Percentiles rank a stretch among this genome's conserved stretches.
phyloP scores from a whole-genome alignment of 1,139 yeast genomes.

The Yueomyces sp. region DNA sequence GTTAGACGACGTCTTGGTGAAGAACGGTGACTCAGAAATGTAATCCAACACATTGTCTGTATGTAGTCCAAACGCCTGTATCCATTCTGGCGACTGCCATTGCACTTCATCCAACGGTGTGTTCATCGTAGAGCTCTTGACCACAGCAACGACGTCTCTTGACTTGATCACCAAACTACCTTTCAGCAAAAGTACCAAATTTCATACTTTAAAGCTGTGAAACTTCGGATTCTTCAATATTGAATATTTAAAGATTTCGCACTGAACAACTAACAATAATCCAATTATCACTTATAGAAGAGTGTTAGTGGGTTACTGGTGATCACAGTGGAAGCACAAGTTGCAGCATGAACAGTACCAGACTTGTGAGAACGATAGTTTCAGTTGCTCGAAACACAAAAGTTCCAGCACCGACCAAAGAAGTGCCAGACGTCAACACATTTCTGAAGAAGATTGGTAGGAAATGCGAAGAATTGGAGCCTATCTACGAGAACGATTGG shows the following conservation, averaged over 20 bases:
- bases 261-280: too few relatives aligned
- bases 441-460: constrained; percentile 73
- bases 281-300: too few relatives aligned
- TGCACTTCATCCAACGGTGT: constrained; percentile 71
- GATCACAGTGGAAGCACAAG: too few relatives aligned
- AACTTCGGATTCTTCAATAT: too few relatives aligned
- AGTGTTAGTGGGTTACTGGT: too few relatives aligned
- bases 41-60: constrained; percentile 88
- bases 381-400: not conserved
- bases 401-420: constrained; percentile 34
- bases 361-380: too few relatives aligned
- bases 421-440: constrained; percentile 60
- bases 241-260: too few relatives aligned
- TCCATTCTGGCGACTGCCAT: constrained; percentile 98
- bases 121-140: constrained; percentile 5
- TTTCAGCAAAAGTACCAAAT: too few relatives aligned
- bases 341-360: too few relatives aligned
- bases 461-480: constrained; percentile 51
- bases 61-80: constrained; percentile 72
- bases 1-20: constrained; percentile 85
- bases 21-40: constrained; percentile 87
- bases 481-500: constrained; percentile 64
- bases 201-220: too few relatives aligned
- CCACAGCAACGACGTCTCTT: not conserved
- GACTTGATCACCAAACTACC: too few relatives aligned